These are phyloP conservation scores for Phaeoacremonium minimum DNA, from an alignment of 2,329 filamentous ascomycete genomes.

Conservation along the genomic window DNA sequence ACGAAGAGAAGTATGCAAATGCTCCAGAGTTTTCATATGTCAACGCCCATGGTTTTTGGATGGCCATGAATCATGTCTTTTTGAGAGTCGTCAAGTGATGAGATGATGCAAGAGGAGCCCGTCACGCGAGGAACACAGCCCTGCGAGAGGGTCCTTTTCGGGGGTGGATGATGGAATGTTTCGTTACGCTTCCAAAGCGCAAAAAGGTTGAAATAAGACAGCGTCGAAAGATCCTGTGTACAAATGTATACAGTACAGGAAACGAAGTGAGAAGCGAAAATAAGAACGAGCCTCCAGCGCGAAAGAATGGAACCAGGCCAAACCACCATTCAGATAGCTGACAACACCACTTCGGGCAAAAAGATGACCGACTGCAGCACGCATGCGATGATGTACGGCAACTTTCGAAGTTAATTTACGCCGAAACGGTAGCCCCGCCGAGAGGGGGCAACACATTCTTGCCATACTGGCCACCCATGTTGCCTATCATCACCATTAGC, in stretches of 20 bases:
- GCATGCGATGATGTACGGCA: conserved; percentile 7
- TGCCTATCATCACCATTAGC: conserved; percentile 33
- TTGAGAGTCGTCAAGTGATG: conserved; percentile 3
- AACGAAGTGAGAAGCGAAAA: conserved; percentile 6
- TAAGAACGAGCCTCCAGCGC: conserved; percentile 3
- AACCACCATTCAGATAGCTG: not conserved
- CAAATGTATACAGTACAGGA: conserved; percentile 3
- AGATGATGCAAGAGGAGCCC: conserved; percentile 1
- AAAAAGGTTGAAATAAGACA: not conserved
- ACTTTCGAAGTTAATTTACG: conserved; percentile 4
- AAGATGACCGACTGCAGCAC: conserved; percentile 1
- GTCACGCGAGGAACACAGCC: conserved; percentile 1
- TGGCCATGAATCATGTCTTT: conserved; percentile 4
- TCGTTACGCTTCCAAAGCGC: not conserved
- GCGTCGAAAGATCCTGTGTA: conserved; percentile 1
- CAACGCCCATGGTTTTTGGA: no score
- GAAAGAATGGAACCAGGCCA: conserved; percentile 1
- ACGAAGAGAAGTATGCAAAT: not conserved
- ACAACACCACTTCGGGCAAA: conserved; percentile 1
- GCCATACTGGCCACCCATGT: conserved; percentile 45
- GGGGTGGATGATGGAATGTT: conserved; percentile 1
- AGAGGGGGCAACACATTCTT: conserved; percentile 42
- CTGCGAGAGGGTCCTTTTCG: conserved; percentile 1
- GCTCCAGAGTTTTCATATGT: not conserved
- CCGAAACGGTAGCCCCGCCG: conserved; percentile 22